Conservation (phyloP, 371 early-diverging fungal genomes). For the Syncephalastrum contaminatum region DNA sequence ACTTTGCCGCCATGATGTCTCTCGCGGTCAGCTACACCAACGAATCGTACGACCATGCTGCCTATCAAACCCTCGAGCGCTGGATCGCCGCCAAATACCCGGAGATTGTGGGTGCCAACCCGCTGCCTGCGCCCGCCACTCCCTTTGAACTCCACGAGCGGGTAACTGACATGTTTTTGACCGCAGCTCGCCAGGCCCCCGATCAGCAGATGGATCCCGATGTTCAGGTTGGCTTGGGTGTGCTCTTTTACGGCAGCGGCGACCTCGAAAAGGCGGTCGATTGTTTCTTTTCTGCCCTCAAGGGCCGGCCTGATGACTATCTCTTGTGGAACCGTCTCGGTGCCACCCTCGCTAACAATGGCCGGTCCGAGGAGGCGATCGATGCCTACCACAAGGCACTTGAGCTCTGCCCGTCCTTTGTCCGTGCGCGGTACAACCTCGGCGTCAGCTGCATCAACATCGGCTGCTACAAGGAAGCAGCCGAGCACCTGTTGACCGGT, state of each 20-base stretch:
- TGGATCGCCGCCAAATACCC: conserved; percentile 52
- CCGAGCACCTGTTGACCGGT: conserved; percentile 89
- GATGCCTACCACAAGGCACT: conserved; percentile 95
- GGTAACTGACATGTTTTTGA: conserved; percentile 76
- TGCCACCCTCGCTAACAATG: conserved; percentile 93
- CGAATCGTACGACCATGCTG: conserved; percentile 69
- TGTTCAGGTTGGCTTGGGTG: conserved; percentile 93
- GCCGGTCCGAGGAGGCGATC: conserved; percentile 79
- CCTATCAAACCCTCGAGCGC: conserved; percentile 47
- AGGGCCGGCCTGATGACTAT: conserved; percentile 92
- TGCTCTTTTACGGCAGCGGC: conserved; percentile 87
- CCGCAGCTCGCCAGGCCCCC: conserved; percentile 71
- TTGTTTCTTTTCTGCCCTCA: conserved; percentile 93
- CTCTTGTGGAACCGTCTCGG: conserved; percentile 96
- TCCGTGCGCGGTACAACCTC: conserved; percentile 95
- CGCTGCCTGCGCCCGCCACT: conserved; percentile 30
- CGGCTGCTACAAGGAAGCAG: conserved; percentile 90
- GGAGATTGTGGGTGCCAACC: conserved; percentile 13
- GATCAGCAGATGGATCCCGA: conserved; percentile 83
- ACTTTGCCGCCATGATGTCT: conserved; percentile 73
- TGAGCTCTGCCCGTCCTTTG: conserved; percentile 90
- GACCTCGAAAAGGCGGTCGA: conserved; percentile 96
- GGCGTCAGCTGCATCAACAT: conserved; percentile 93
- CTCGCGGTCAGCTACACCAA: conserved; percentile 96
- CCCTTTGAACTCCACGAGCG: conserved; percentile 65